Conservation (phyloP, 106 monocot species). For the Xerophyta viscosa region DNA sequence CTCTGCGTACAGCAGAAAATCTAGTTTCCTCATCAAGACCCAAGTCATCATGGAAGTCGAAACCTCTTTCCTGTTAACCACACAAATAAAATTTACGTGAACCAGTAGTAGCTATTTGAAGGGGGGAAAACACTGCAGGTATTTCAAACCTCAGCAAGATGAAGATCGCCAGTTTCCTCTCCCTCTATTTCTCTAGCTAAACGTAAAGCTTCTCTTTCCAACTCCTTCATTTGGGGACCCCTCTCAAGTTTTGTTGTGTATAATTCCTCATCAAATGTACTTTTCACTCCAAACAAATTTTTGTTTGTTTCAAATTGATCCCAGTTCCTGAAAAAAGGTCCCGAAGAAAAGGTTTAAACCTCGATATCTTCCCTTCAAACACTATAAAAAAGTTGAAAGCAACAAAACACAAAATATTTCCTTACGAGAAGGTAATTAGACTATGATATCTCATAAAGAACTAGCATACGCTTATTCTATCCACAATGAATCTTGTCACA, state of each 20-base stretch:
- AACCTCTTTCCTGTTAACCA: conserved; percentile 80
- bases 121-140: too few species aligned
- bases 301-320: conserved; percentile 92
- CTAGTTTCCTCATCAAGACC: conserved; percentile 82
- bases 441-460: too few species aligned
- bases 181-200: conserved; percentile 97
- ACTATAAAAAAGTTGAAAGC: too few species aligned
- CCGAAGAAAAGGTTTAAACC: background rate
- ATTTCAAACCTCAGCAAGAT: conserved; percentile 73
- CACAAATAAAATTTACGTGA: too few species aligned
- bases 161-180: conserved; percentile 78
- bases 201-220: conserved; percentile 69
- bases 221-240: conserved; percentile 75
- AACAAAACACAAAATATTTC: too few species aligned
- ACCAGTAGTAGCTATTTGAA: too few species aligned
- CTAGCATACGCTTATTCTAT: too few species aligned
- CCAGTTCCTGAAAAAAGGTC: conserved; percentile 56
- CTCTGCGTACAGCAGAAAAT: conserved; percentile 85
- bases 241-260: conserved; percentile 96
- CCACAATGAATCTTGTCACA: too few species aligned
- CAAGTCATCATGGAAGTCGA: conserved; percentile 42
- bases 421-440: too few species aligned
- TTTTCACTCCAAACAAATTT: conserved; percentile 89
- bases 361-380: background rate
- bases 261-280: conserved; percentile 92